Evolutionary conservation across 1,139 yeast genomes (phyloP).

Genomic region (Hanseniaspora sp.): DNA sequence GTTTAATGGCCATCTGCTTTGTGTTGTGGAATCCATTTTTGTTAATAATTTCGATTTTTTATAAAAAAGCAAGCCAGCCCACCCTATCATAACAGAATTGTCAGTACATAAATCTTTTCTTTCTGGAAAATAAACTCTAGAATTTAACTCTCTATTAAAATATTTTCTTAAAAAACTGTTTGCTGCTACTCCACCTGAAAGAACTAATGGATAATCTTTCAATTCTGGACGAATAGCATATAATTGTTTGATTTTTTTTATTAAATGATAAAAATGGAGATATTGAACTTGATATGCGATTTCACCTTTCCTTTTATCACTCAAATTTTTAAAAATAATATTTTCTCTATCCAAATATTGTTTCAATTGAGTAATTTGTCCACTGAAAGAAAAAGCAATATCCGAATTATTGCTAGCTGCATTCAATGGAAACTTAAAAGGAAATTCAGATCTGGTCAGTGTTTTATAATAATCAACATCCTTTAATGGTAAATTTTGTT

Average conservation of each 20-base stretch:
- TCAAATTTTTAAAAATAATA: constrained; percentile 16
- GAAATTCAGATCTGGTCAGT: constrained; percentile 20
- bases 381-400: constrained; percentile 64
- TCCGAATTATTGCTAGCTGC: constrained; percentile 37
- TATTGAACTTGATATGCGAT: constrained; percentile 57
- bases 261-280: constrained; percentile 58
- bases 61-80: constrained; percentile 84
- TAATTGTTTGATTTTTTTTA: constrained; percentile 43
- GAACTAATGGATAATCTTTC: constrained; percentile 48
- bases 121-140: constrained; percentile 2
- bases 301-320: constrained; percentile 28
- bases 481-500: constrained; percentile 3
- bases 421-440: constrained; percentile 43
- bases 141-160: constrained; percentile 33
- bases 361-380: constrained; percentile 46
- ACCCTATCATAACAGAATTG: constrained; percentile 94
- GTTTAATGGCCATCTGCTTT: constrained; percentile 65
- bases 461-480: constrained; percentile 20
- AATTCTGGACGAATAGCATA: constrained; percentile 23
- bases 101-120: constrained; percentile 72
- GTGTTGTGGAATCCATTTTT: constrained; percentile 44
- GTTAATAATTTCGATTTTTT: constrained; percentile 44
- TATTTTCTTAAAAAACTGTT: constrained; percentile 47
- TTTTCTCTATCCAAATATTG: constrained; percentile 23
- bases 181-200: constrained; percentile 93